These are phyloP conservation scores for Roridomyces roridus DNA, from an alignment of 768 basidiomycete genomes.

Conservation along the genomic window DNA sequence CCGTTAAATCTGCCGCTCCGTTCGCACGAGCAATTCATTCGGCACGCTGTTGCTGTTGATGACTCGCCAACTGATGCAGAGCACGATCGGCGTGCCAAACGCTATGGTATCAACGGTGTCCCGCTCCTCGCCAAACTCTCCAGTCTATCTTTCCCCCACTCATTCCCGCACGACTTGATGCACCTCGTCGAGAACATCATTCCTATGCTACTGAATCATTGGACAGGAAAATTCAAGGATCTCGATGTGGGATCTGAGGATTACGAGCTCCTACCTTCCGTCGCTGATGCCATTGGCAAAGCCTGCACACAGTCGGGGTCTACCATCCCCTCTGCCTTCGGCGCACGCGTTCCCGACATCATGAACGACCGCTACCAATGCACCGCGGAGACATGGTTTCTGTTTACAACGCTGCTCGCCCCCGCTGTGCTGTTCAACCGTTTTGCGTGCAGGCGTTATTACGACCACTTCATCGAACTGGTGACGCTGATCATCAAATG, in stretches of 20 bases:
- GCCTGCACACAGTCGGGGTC: slow-evolving; percentile 27
- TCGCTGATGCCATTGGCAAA: slow-evolving; percentile 31
- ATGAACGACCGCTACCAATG: no score
- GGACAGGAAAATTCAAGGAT: no score
- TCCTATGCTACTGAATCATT: slow-evolving; percentile 33
- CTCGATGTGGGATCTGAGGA: slow-evolving; percentile 39
- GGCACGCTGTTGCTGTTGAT: not conserved
- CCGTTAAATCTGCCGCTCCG: slow-evolving; percentile 26
- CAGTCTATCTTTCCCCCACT: no score
- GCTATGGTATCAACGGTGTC: slow-evolving; percentile 31
- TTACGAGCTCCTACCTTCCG: slow-evolving; percentile 25
- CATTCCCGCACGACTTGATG: slow-evolving; percentile 29
- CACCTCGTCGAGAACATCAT: slow-evolving; percentile 27
- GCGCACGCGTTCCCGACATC: no score
- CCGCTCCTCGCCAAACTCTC: slow-evolving; percentile 31
- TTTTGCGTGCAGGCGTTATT: no score
- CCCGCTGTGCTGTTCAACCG: slow-evolving; percentile 6
- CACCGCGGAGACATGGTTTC: no score
- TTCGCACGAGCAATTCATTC: slow-evolving; percentile 3
- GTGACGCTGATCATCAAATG: not conserved
- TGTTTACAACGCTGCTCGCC: no score
- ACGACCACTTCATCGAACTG: slow-evolving; percentile 3
- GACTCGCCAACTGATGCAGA: not conserved
- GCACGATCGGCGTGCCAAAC: not conserved
- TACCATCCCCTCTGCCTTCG: slow-evolving; percentile 34